Evolutionary conservation across 2,329 filamentous ascomycete genomes (phyloP), one percentile per base, ranked within the genome.

Genomic region (Dactylellina parvicollis): DNA sequence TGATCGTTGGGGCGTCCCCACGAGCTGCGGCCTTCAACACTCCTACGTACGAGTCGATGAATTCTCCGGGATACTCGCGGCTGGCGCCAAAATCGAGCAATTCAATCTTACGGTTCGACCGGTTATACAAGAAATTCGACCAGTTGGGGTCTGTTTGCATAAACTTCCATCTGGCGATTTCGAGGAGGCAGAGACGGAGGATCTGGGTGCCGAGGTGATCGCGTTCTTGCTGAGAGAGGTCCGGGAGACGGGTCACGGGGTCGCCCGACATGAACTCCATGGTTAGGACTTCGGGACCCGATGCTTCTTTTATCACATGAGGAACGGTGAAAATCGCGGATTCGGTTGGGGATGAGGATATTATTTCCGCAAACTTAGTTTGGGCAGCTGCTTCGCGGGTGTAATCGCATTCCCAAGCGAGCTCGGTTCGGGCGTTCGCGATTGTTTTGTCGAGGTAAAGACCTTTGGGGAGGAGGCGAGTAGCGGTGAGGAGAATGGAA

Each of bases 141-240:
- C 95, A 99, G 84, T 99, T 99, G 40, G 95, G 95, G 79, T 99
- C 95, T 3, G 95, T 99, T 82, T 99, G 95, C 95, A 99, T 99
- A 83, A 96, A 98, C 73, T 86, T 89, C 86, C 97, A 98, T 81
- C 96, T 92, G 75, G 89, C 89, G 77, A 98, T 94, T 82, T 98
- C 95, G 69, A 93, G 89, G 38, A 98, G 86, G 79, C 92, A 98
- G 9, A 99, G 88, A 2, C 92, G 90, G 57, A 98, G 86, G 69
- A 78, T 46, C 69, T 72, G 22, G 24, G 74, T 57, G 66, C 75
- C 54, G 59, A 77, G 38, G 92, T 93, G 97, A 83, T 99, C 92
- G 72, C 90, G 88, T 80, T 98, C 92, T 55, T 87, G 84, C 79
- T 98, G 94, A 0, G 86, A 89, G 69, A 98, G 89, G 14, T 85